Base-by-base conservation (phyloP, 2,329 filamentous ascomycete species). In the Ophiosphaerella narmari region DNA sequence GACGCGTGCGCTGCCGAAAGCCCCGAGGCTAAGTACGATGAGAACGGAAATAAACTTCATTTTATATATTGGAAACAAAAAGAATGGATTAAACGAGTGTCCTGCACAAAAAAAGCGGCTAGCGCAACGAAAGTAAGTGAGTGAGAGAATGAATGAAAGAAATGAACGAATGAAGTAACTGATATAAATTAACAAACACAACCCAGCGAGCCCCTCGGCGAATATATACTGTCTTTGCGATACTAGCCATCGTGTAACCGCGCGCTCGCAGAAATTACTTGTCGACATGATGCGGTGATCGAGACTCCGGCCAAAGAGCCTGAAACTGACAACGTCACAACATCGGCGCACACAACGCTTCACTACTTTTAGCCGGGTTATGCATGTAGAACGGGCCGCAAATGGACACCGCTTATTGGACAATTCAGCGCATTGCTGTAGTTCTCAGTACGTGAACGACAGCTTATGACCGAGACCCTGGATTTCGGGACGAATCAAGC, bases 41-140 rank as follows among this genome's bases (percentile, higher is more conserved):
- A 69, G 11, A 24, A 50, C 43, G 31, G 55, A 49, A 29, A 52
- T 51, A 55, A 60, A 62, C 48, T 65, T 62, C 65, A 68, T 69
- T n/a, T 57, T 65, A 47, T 38, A 26, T 39, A 35, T 21, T 14
- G 24, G 11, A 24, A 34, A 36, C 50, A 44, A 31, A 44, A 16
- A 29, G 33, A 36, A 45, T 35, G 3, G 29, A 38, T 38, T 43
- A 51, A 44, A 50, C 43, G 14, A 46, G 48, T 13, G 9, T 37
- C 7, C 12, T 21, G 26, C 13, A 42, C 23, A 16, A 29, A 42
- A 14, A 34, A 34, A 43, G 52, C 52, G 43, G 49, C 57, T 46
- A 57, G 60, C 63, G 64, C 62, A n/a, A 46, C 52, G 29, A 60
- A 55, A 59, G 54, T 58, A 39, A 52, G 14, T 37, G 14, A 49